A percentile compares a stretch with the other conserved stretches of the same genome.
Evolutionary conservation across 345 rosid species (phyloP).

Genomic region (Salix koriyanagi): DNA sequence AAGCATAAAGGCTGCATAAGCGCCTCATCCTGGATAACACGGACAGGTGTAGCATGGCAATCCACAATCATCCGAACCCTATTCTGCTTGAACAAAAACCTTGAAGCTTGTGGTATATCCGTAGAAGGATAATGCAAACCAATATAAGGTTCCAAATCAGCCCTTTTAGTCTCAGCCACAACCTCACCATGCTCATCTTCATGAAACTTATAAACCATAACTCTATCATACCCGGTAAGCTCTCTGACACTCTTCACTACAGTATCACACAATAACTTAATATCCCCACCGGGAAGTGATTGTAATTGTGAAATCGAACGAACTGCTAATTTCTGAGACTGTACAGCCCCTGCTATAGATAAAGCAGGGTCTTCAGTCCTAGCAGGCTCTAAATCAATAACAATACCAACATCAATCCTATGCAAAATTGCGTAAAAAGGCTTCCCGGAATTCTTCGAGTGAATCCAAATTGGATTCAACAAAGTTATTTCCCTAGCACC

Average conservation of each 20-base stretch:
- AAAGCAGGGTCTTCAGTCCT: slow-evolving; percentile 91
- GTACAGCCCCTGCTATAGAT: slow-evolving; percentile 96
- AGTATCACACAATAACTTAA: slow-evolving; percentile 81
- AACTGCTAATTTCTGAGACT: slow-evolving; percentile 91
- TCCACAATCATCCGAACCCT: slow-evolving; percentile 96
- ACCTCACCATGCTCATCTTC: slow-evolving; percentile 99
- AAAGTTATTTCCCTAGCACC: slow-evolving; percentile 86
- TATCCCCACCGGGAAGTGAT: slow-evolving; percentile 91
- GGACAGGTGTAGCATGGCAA: slow-evolving; percentile 62
- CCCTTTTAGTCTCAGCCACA: slow-evolving; percentile 77
- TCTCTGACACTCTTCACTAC: slow-evolving; percentile 84
- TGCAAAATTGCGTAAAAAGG: slow-evolving; percentile 91
- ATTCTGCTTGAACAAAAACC: slow-evolving; percentile 92
- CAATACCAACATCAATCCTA: slow-evolving; percentile 89
- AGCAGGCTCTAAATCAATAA: slow-evolving; percentile 94
- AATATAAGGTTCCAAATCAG: slow-evolving; percentile 81
- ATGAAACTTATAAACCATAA: slow-evolving; percentile 95
- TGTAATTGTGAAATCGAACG: slow-evolving; percentile 87
- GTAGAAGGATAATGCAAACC: slow-evolving; percentile 97
- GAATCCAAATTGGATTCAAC: slow-evolving; percentile 86
- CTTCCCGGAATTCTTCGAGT: slow-evolving; percentile 72
- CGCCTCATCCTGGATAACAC: slow-evolving; percentile 66
- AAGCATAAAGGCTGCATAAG: slow-evolving; percentile 83
- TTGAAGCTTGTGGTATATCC: slow-evolving; percentile 93
- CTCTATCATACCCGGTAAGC: slow-evolving; percentile 90